These are phyloP conservation scores for Rhodotorula paludigena DNA, from an alignment of 768 basidiomycete genomes.

Conservation along the genomic window DNA sequence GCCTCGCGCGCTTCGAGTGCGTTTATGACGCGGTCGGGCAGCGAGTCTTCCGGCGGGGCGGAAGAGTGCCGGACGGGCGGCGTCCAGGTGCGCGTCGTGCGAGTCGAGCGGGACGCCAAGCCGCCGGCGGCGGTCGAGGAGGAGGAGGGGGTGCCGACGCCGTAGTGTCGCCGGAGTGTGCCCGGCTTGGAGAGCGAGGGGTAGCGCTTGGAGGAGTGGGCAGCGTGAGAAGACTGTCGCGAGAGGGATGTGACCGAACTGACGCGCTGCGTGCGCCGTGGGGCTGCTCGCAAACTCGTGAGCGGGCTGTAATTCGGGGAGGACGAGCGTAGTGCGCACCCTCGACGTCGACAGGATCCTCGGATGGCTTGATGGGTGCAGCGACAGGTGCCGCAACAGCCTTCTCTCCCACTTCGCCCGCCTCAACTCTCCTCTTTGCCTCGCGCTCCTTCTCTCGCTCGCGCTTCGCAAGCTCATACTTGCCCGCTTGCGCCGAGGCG, in stretches of 20 bases:
- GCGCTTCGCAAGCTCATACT: not conserved
- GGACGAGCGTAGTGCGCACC: not conserved
- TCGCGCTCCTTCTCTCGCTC: not conserved
- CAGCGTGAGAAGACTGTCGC: too few species aligned
- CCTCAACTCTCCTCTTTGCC: too few species aligned
- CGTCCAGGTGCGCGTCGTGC: constrained; percentile 3
- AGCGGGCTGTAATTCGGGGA: not conserved
- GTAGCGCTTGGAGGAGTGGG: constrained; percentile 17
- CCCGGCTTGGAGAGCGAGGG: constrained; percentile 18
- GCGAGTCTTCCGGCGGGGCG: constrained; percentile 19
- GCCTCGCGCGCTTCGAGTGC: constrained; percentile 15
- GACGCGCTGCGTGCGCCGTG: not conserved
- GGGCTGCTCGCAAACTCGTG: not conserved
- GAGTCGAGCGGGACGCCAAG: too few species aligned
- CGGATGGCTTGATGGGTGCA: too few species aligned
- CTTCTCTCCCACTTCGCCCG: not conserved
- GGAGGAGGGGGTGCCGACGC: constrained; percentile 6
- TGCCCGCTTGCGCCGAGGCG: not conserved
- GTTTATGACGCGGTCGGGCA: not conserved
- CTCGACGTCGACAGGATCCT: not conserved
- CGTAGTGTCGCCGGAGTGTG: constrained; percentile 25
- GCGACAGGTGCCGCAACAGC: too few species aligned
- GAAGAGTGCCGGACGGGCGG: constrained; percentile 23
- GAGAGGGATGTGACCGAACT: not conserved
- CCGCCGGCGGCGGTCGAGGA: not conserved